Percentiles rank a stretch among this genome's conserved stretches.
Conservation (phyloP, 2,329 filamentous ascomycete species). For the Fusarium concolor region DNA sequence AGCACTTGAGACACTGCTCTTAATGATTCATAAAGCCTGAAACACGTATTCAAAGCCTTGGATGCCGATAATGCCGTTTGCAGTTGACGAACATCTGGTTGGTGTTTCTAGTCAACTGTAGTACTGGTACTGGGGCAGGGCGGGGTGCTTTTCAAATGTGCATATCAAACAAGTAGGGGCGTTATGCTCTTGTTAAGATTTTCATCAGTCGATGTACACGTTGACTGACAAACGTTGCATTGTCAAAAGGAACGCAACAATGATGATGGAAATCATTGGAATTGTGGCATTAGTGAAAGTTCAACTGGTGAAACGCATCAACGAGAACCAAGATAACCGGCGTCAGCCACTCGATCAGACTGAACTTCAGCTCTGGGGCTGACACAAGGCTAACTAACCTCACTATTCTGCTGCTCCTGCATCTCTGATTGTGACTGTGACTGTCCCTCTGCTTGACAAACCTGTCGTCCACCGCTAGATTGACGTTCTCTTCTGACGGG, state of each 20-base stretch:
- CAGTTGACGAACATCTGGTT: constrained; percentile 1
- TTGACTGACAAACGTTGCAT: constrained; percentile 19
- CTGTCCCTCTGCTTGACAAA: not conserved
- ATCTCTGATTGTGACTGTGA: constrained; percentile 9
- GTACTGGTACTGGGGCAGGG: constrained; percentile 3
- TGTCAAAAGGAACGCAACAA: constrained; percentile 1
- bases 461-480: constrained; percentile 44
- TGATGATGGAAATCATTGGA: not conserved
- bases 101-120: constrained; percentile 6
- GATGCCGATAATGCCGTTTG: constrained; percentile 14
- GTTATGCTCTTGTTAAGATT: constrained; percentile 27
- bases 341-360: constrained; percentile 33
- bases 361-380: constrained; percentile 29
- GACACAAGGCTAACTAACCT: constrained; percentile 16
- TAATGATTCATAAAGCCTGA: constrained; percentile 17
- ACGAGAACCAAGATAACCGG: constrained; percentile 35
- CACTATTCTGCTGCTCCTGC: not conserved
- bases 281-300: constrained; percentile 25
- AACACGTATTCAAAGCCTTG: constrained; percentile 14
- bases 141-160: constrained; percentile 10
- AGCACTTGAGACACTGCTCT: constrained; percentile 24
- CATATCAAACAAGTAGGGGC: constrained; percentile 1
- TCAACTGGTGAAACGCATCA: constrained; percentile 34
- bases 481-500: constrained; percentile 42
- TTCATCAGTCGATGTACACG: constrained; percentile 3